Percentiles rank a stretch among this genome's conserved stretches.
Conservation (phyloP, 2,329 filamentous ascomycete species). For the Hymenoscyphus linearis region DNA sequence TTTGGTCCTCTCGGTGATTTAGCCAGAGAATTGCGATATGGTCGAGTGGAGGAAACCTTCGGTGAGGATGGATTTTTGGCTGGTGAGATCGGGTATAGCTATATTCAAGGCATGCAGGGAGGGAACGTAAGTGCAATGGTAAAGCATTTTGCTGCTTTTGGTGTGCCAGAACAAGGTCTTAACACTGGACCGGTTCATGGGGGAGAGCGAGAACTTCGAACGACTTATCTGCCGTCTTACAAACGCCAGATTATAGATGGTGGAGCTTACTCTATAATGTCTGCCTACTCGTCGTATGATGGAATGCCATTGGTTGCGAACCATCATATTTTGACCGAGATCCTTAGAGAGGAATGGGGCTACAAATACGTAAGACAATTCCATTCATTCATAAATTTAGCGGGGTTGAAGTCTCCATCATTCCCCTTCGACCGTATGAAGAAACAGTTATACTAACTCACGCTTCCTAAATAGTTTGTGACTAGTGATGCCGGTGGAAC, state of each 20-base stretch:
- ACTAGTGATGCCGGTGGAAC: slow-evolving; percentile 66
- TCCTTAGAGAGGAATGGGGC: slow-evolving; percentile 66
- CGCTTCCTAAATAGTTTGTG: slow-evolving; percentile 48
- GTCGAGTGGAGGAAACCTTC: slow-evolving; percentile 69
- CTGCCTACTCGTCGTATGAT: slow-evolving; percentile 70
- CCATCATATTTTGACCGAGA: slow-evolving; percentile 59
- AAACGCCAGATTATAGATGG: slow-evolving; percentile 67
- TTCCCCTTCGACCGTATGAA: background rate
- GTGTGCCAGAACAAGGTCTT: slow-evolving; percentile 63
- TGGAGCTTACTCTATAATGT: slow-evolving; percentile 65
- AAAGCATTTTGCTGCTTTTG: slow-evolving; percentile 71
- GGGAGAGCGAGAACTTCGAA: slow-evolving; percentile 48
- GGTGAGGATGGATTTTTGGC: slow-evolving; percentile 64
- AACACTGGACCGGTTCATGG: slow-evolving; percentile 57
- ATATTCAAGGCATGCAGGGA: slow-evolving; percentile 56
- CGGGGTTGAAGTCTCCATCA: background rate
- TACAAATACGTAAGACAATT: slow-evolving; percentile 37
- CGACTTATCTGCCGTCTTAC: slow-evolving; percentile 54
- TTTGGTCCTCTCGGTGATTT: slow-evolving; percentile 68
- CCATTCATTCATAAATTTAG: background rate
- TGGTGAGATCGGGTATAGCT: slow-evolving; percentile 61
- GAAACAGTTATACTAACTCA: background rate
- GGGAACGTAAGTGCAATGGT: slow-evolving; percentile 64
- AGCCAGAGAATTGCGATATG: slow-evolving; percentile 65
- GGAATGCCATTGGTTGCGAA: slow-evolving; percentile 64